Base-by-base conservation (phyloP, 164 flowering plant species). In the Dillenia suffruticosa region DNA sequence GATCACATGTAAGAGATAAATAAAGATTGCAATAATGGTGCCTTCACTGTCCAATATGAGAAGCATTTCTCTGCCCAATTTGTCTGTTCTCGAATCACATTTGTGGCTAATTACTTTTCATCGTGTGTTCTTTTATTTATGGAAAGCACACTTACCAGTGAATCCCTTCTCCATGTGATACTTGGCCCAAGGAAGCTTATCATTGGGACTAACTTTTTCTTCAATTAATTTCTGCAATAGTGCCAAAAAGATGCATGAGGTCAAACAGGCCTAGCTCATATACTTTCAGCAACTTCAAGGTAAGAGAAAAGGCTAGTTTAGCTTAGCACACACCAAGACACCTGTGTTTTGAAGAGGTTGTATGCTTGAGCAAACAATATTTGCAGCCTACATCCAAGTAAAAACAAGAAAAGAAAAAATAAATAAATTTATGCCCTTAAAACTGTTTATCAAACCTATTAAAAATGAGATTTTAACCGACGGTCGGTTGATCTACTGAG, bases 311-410 rank as follows among this genome's bases (percentile, higher is more conserved):
- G n/a, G 58, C 7, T 47, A 49, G 44, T 14, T 9, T n/a, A 56
- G n/a, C 45, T 0, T 12, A 51, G 52, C 32, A 68, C 78, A 69
- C 56, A 88, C 98, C 63, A 84, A 64, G 22, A 79, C 72, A 57
- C 59, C 67, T 44, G 82, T 22, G 71, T 81, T 90, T 63, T 93
- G 98, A 58, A 77, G 74, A 62, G 96, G 96, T 61, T 93, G 98
- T 73, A 93, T 88, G 77, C 79, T 80, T 32, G 96, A 84, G 65
- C 72, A 68, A 62, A 93, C 92, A 65, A 90, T 79, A 75, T 74
- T 88, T 68, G 93, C 96, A 63, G 80, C 93, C 98, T 92, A 56
- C 46, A 74, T 8, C 16, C 19, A 56, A 56, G 48, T 12, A 59
- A 45, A 45, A 13, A 46, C 22, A 13, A 17, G 45, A 32, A 17